These are phyloP conservation scores for Malbranchea zuffiana DNA, from an alignment of 2,329 filamentous ascomycete species.

Conservation along the genomic window DNA sequence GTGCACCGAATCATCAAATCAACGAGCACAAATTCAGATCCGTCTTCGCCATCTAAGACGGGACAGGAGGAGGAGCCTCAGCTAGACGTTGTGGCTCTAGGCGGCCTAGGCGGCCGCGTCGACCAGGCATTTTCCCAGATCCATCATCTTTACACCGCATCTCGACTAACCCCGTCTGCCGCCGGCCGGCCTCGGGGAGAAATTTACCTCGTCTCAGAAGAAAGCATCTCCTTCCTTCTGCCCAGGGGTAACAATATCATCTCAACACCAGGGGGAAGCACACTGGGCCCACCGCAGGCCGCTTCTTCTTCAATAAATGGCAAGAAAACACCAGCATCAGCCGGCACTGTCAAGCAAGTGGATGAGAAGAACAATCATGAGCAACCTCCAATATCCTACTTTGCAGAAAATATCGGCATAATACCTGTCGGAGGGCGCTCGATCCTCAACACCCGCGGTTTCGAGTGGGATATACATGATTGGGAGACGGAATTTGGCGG, in stretches of 20 bases:
- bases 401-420: conserved; percentile 75
- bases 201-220: conserved; percentile 70
- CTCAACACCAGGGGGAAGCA: conserved; percentile 42
- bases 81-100: conserved; percentile 64
- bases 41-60: background rate
- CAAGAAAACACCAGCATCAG: conserved; percentile 2
- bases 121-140: conserved; percentile 87
- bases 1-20: conserved; percentile 19
- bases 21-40: conserved; percentile 1
- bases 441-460: conserved; percentile 63
- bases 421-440: conserved; percentile 72
- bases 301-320: no score
- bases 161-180: conserved; percentile 4
- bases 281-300: background rate
- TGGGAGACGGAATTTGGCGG: conserved; percentile 71
- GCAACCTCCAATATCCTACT: conserved; percentile 23
- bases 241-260: conserved; percentile 57
- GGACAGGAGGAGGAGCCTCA: conserved; percentile 10
- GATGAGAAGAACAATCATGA: background rate
- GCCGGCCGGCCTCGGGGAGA: conserved; percentile 33
- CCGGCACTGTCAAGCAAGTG: conserved; percentile 26
- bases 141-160: conserved; percentile 59
- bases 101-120: conserved; percentile 77
- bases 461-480: conserved; percentile 81
- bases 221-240: conserved; percentile 75